A percentile compares a stretch with the other conserved stretches of the same genome.
Evolutionary conservation across 2,329 filamentous ascomycete species (phyloP).

Genomic region (Hypoxylon sp.): DNA sequence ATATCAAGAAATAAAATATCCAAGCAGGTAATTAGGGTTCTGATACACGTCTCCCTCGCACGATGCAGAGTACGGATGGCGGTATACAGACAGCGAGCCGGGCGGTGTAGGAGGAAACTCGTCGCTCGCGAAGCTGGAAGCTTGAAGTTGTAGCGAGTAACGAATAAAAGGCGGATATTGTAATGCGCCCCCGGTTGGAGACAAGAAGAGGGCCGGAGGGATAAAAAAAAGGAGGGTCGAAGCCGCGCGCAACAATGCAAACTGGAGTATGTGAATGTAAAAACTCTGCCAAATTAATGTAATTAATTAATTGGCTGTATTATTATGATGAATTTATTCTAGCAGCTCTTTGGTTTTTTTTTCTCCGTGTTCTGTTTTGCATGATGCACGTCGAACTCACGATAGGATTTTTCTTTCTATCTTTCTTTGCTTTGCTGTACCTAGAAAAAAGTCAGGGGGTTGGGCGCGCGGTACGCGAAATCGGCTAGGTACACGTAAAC

Average conservation of each 20-base stretch:
- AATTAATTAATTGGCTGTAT: conserved; percentile 21
- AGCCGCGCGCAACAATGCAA: conserved; percentile 10
- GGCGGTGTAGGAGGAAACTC: not conserved
- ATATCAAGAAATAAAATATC: conserved; percentile 31
- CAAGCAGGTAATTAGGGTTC: conserved; percentile 20
- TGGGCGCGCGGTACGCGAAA: conserved; percentile 30
- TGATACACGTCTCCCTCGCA: too few relatives aligned
- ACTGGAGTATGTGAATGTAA: not conserved
- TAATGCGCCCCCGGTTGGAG: conserved; percentile 18
- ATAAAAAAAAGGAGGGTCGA: conserved; percentile 7
- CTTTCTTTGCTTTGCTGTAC: not conserved
- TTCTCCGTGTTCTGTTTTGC: not conserved
- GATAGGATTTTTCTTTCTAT: conserved; percentile 24
- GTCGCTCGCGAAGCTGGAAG: conserved; percentile 14
- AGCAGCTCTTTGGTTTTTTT: conserved; percentile 7
- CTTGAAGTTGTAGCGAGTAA: not conserved
- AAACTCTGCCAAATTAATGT: conserved; percentile 13
- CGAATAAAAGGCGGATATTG: conserved; percentile 5
- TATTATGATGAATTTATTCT: conserved; percentile 25
- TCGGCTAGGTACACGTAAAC: conserved; percentile 27
- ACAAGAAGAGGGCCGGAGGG: too few relatives aligned
- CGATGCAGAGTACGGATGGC: too few relatives aligned
- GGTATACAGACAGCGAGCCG: too few relatives aligned
- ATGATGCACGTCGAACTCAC: conserved; percentile 11
- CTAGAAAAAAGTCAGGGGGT: conserved; percentile 23